Percentiles rank a stretch among this genome's conserved stretches.
Conservation (phyloP, 768 basidiomycete species). For the Boletus tylopilopsis region DNA sequence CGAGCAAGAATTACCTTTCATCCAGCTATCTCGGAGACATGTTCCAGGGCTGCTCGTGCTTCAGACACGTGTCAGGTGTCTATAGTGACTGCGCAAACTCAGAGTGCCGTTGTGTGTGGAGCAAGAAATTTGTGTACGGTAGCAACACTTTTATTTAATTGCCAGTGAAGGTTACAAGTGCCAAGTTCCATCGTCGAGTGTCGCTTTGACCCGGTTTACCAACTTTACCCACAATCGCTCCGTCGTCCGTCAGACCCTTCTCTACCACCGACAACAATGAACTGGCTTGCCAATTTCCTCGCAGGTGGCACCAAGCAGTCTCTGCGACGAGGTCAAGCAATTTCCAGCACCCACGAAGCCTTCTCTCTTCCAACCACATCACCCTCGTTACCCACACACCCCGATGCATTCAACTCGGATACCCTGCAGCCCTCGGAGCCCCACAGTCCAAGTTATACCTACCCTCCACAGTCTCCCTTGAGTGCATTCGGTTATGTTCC, state of each 20-base stretch:
- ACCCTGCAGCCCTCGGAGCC: constrained; percentile 48
- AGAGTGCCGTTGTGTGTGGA: constrained; percentile 18
- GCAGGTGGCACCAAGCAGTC: constrained; percentile 46
- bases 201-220: not conserved
- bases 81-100: constrained; percentile 8
- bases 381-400: constrained; percentile 49
- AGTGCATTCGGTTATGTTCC: constrained; percentile 59
- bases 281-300: constrained; percentile 72
- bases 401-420: constrained; percentile 58
- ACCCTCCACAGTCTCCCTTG: constrained; percentile 63
- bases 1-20: not conserved
- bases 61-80: constrained; percentile 1
- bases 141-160: not conserved
- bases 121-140: constrained; percentile 5
- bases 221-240: not conserved
- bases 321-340: constrained; percentile 57
- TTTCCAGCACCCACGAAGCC: constrained; percentile 81
- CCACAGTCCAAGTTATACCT: constrained; percentile 59
- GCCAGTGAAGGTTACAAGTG: not conserved
- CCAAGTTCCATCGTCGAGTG: not conserved
- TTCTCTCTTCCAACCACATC: constrained; percentile 81
- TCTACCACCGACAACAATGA: constrained; percentile 43
- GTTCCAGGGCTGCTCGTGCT: not conserved
- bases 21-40: not conserved
- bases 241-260: constrained; percentile 3